These are phyloP conservation scores for Claviceps monticola DNA, from an alignment of 2,329 filamentous ascomycete genomes.

Conservation along the genomic window DNA sequence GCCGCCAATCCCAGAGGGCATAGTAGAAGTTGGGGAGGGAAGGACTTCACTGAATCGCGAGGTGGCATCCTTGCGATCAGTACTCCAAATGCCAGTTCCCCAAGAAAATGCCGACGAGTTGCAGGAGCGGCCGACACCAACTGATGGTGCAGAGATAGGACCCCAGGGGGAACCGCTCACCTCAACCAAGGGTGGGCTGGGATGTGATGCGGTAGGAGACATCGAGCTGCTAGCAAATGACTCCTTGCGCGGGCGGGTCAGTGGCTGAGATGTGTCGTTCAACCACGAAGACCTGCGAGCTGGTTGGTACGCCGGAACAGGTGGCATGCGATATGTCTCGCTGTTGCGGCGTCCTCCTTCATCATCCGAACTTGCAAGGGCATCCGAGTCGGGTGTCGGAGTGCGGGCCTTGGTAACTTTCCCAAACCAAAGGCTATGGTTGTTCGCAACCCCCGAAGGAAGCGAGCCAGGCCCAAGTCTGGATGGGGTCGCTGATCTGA, in stretches of 20 bases:
- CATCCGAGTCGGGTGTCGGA: conserved; percentile 88
- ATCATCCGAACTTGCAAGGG: conserved; percentile 86
- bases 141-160: conserved; percentile 34
- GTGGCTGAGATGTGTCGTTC: conserved; percentile 59
- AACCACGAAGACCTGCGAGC: conserved; percentile 71
- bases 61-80: conserved; percentile 63
- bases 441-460: conserved; percentile 36
- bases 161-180: conserved; percentile 38
- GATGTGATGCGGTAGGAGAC: conserved; percentile 67
- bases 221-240: conserved; percentile 67
- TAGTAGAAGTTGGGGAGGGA: conserved; percentile 57
- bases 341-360: conserved; percentile 59
- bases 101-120: conserved; percentile 40
- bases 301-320: conserved; percentile 40
- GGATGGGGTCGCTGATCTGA: conserved; percentile 34
- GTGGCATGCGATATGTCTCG: conserved; percentile 30
- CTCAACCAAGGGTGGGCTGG: conserved; percentile 64
- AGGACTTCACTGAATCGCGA: conserved; percentile 61
- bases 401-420: conserved; percentile 62
- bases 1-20: conserved; percentile 28
- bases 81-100: conserved; percentile 75
- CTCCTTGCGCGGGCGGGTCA: conserved; percentile 54
- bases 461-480: conserved; percentile 37
- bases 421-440: conserved; percentile 54
- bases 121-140: conserved; percentile 31